Evolutionary conservation across 805 yeast species (phyloP).

Genomic region (Pichia membranifaciens): DNA sequence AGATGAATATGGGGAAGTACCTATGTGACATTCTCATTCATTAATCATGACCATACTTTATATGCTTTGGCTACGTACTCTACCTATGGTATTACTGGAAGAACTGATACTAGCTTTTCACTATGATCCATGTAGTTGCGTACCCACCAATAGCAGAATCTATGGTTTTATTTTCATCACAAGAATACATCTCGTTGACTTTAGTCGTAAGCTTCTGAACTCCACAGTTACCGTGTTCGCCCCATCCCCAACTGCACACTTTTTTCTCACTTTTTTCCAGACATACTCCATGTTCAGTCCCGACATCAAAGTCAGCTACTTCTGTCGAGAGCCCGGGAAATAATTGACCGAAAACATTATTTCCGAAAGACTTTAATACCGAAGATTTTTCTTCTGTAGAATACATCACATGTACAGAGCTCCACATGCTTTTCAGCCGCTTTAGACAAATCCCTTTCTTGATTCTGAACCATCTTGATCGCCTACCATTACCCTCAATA

Average conservation of each 20-base stretch:
- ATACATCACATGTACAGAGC: slow-evolving; percentile 53
- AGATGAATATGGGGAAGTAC: slow-evolving; percentile 80
- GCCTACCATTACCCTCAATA: not conserved
- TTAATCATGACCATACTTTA: no score
- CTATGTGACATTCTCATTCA: slow-evolving; percentile 52
- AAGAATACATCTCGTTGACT: slow-evolving; percentile 34
- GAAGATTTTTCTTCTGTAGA: slow-evolving; percentile 4
- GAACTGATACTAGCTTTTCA: not conserved
- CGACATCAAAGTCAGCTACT: slow-evolving; percentile 35
- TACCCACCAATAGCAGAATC: slow-evolving; percentile 50
- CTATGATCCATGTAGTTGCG: slow-evolving; percentile 59
- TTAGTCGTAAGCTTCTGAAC: slow-evolving; percentile 19
- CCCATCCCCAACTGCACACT: slow-evolving; percentile 94
- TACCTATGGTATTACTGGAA: no score
- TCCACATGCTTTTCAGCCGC: slow-evolving; percentile 63
- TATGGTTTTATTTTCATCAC: slow-evolving; percentile 18
- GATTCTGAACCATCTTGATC: slow-evolving; percentile 1
- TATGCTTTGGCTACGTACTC: no score
- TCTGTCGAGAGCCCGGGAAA: slow-evolving; percentile 20
- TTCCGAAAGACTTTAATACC: slow-evolving; percentile 53
- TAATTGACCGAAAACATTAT: slow-evolving; percentile 70
- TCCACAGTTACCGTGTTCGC: slow-evolving; percentile 97
- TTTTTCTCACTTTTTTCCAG: slow-evolving; percentile 19
- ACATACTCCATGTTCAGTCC: slow-evolving; percentile 83
- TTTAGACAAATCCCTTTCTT: slow-evolving; percentile 2